Conservation (phyloP, 371 early-diverging fungal genomes). For the Actinomortierella ambigua region DNA sequence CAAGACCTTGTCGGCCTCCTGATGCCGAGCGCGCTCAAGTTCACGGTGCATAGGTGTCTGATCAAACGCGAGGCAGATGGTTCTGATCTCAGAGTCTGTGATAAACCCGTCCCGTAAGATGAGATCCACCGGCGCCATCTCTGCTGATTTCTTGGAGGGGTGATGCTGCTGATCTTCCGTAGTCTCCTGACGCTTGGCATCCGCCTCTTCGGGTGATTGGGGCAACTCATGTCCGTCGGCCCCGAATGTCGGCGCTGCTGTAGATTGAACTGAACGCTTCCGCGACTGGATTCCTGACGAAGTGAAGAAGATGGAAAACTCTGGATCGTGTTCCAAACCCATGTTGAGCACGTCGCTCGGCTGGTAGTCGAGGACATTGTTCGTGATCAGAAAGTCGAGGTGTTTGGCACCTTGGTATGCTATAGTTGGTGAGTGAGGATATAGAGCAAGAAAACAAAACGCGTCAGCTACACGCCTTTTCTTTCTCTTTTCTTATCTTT, state of each 20-base stretch:
- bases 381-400: constrained; percentile 46
- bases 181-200: too few relatives aligned
- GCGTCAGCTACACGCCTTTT: too few relatives aligned
- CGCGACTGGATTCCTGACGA: too few relatives aligned
- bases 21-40: constrained; percentile 23
- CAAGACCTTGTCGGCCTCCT: constrained; percentile 35
- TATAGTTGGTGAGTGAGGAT: constrained; percentile 10
- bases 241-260: too few relatives aligned
- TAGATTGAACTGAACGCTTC: too few relatives aligned
- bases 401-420: constrained; percentile 72
- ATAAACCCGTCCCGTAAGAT: constrained; percentile 32
- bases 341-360: constrained; percentile 45
- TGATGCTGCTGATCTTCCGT: too few relatives aligned
- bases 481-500: too few relatives aligned
- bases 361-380: constrained; percentile 32
- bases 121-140: constrained; percentile 31
- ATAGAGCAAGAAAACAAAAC: background rate
- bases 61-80: constrained; percentile 17
- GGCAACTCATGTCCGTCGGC: too few relatives aligned
- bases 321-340: constrained; percentile 46
- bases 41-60: constrained; percentile 12
- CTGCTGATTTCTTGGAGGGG: background rate
- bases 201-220: too few relatives aligned
- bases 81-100: constrained; percentile 25
- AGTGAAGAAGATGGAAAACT: constrained; percentile 48